Percentiles rank a stretch among this genome's conserved stretches.
phyloP scores from a whole-genome alignment of 164 flowering plant genomes.

The Vitis vinifera region ASM3070453v1 NC_081811.1:27197001-27197500 shows the following conservation, averaged over 20 bases:
- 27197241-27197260: too few relatives aligned
- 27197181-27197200: too few relatives aligned
- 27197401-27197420: slow-evolving; percentile 1
- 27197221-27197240: too few relatives aligned
- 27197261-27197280: slow-evolving; percentile 7
- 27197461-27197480: not conserved
- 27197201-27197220: slow-evolving; percentile 1
- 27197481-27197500: not conserved
- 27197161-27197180: too few relatives aligned
- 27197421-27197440: not conserved
- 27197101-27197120: too few relatives aligned
- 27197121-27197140: too few relatives aligned
- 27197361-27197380: slow-evolving; percentile 2
- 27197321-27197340: slow-evolving; percentile 12
- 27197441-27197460: slow-evolving; percentile 9
- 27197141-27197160: too few relatives aligned
- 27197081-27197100: too few relatives aligned
- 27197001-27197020: too few relatives aligned
- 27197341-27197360: not conserved
- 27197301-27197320: slow-evolving; percentile 46
- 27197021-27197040: too few relatives aligned
- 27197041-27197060: too few relatives aligned
- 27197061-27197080: too few relatives aligned
- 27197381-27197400: slow-evolving; percentile 6
- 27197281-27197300: slow-evolving; percentile 12